Conservation (phyloP, 768 basidiomycete genomes). For the Phallus indusiatus region DNA sequence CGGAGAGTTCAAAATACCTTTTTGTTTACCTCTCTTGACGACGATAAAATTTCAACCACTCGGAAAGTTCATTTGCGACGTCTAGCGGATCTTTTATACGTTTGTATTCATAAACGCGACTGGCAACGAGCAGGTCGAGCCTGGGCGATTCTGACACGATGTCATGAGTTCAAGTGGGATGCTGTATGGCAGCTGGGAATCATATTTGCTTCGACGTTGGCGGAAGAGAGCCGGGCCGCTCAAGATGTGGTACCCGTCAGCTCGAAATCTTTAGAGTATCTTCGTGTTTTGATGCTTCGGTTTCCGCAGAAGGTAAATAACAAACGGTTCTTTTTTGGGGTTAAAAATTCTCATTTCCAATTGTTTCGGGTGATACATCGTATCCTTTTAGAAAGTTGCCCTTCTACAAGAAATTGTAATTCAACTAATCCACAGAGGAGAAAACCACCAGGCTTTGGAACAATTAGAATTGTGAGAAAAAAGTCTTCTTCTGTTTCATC, state of each 20-base stretch:
- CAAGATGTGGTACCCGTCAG: constrained; percentile 19
- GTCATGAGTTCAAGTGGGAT: constrained; percentile 72
- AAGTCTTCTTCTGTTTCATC: constrained; percentile 2
- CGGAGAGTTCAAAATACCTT: constrained; percentile 24
- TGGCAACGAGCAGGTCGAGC: constrained; percentile 51
- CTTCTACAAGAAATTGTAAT: constrained; percentile 72
- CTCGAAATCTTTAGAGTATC: constrained; percentile 42
- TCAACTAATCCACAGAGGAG: constrained; percentile 46
- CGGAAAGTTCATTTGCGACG: constrained; percentile 68
- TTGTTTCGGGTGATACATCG: background rate
- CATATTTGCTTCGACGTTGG: constrained; percentile 25
- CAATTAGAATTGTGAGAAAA: constrained; percentile 74
- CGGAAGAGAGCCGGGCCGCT: constrained; percentile 15
- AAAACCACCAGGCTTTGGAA: constrained; percentile 64
- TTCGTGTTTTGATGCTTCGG: constrained; percentile 65
- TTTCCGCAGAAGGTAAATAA: constrained; percentile 57
- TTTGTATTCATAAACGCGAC: constrained; percentile 62
- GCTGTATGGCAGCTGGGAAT: constrained; percentile 62
- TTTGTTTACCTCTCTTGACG: constrained; percentile 51
- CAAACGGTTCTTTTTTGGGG: constrained; percentile 4
- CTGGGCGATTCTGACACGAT: constrained; percentile 67
- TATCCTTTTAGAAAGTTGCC: constrained; percentile 59
- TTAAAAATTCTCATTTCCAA: background rate
- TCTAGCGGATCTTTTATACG: constrained; percentile 63
- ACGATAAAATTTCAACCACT: constrained; percentile 39